Conservation (phyloP, 1,139 yeast genomes). For the Suhomyces bokatorum region DNA sequence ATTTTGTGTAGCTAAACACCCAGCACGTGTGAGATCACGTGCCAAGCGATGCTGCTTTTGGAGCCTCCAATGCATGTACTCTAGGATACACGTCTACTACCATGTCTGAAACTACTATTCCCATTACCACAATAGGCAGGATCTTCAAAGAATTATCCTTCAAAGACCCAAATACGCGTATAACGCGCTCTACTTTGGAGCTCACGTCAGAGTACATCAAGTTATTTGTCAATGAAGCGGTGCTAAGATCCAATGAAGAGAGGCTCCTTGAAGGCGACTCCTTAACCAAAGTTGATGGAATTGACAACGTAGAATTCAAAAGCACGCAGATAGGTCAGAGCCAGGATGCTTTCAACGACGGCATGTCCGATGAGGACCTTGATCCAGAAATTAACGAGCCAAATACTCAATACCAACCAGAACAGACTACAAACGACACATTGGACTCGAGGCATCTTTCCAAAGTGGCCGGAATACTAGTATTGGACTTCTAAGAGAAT, state of each 20-base stretch:
- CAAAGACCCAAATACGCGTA: conserved; percentile 46
- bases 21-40: no score
- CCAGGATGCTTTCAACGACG: conserved; percentile 12
- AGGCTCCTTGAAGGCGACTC: conserved; percentile 35
- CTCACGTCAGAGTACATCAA: conserved; percentile 58
- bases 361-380: conserved; percentile 14
- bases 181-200: conserved; percentile 50
- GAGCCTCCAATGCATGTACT: no score
- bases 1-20: no score
- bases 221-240: conserved; percentile 64
- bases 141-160: conserved; percentile 56
- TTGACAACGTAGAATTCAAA: conserved; percentile 26
- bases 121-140: conserved; percentile 53
- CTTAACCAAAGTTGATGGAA: conserved; percentile 31
- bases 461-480: conserved; percentile 54
- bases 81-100: not conserved
- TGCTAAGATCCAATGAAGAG: conserved; percentile 59
- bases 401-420: conserved; percentile 23
- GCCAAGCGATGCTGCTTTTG: not conserved
- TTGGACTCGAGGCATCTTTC: conserved; percentile 55
- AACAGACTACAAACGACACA: conserved; percentile 29
- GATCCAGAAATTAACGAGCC: conserved; percentile 20
- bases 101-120: conserved; percentile 15
- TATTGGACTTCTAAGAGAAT: conserved; percentile 49
- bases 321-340: conserved; percentile 1